Base-by-base conservation (phyloP, 306 rosid species). In the Arachis hypogaea region DNA sequence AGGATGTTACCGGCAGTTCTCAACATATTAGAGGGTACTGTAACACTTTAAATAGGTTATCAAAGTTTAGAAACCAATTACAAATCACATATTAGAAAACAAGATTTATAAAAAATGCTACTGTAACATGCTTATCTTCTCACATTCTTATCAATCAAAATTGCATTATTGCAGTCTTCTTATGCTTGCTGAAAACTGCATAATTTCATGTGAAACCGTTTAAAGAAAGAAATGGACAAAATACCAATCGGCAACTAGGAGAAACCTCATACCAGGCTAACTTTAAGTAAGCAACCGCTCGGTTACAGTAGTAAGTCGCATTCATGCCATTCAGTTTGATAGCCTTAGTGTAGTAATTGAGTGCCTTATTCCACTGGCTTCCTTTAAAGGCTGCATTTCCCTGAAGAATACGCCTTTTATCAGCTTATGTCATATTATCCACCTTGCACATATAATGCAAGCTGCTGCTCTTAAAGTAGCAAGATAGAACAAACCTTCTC, bases 101-200 rank as follows among this genome's bases (percentile, higher is more conserved):
- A 40, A 43, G 55, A 60, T 8, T 68, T 66, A 67, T 18, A 63
- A 55, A 30, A 59, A 28, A 12, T 47, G 69, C 36, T 16, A 63
- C 30, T 67, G 73, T 11, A 28, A 60, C 61, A 1, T 68, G 74
- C 71, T 54, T 58, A 80, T 47, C 69, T 59, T 8, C 83, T 78
- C 81, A 88, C 98, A 95, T 93, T 93, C 87, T 87, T 90, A 88
- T 90, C 96, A 63, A 60, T 86, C 77, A 75, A 82, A 61, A 90
- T 81, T 42, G 98, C 93, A 68, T 80, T 72, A 72, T 73, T 80
- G 88, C 96, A 93, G 84, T 93, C 98, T 67, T 93, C 95, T 80
- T 87, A 96, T 4, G 95, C 98, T 87, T 87, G 86, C 82, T 85
- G 98, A 82, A 88, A 87, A 82, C 98, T 93, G 88, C 84, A 88